Evolutionary conservation across 2,329 filamentous ascomycete genomes (phyloP), one percentile per base, ranked within the genome.

Genomic region (Metarhizium brunneum): DNA sequence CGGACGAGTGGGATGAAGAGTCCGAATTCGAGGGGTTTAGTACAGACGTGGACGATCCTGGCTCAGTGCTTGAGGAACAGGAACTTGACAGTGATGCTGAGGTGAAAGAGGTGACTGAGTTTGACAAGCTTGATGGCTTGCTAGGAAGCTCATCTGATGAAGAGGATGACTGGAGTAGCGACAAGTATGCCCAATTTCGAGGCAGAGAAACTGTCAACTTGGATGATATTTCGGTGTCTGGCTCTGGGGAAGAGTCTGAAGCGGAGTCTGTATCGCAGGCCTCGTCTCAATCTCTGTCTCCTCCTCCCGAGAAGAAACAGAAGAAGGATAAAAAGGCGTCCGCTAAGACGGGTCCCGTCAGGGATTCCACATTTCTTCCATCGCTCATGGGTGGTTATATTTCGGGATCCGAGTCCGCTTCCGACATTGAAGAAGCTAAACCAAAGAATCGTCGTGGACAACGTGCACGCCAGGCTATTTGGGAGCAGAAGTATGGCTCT

Each of bases 311-410:
- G 47, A 57, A 61, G 14, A 57, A 56, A 43, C 59, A 61, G 56
- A 61, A 59, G 47, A 55, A 57, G 7, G 40, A 56, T 48, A 42
- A 50, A 25, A 59, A 60, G 11, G 56, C 57, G 7, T 29, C 61
- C n/a, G 57, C 61, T 20, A 67, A 64, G 38, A 50, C 56, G 10
- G 56, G 53, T 42, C 20, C 60, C 47, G 32, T 59, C 64, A 11
- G 66, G 8, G 71, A 71, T 54, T 82, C 87, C 0, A 81, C 81
- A 0, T 90, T 91, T 66, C 73, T 94, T 2, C 89, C 89, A 0
- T 84, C 85, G 1, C 79, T 94, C 16, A 89, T 90, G 79, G 86
- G 84, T 20, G 87, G 87, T 56, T 95, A 92, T 71, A 81, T 89
- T 63, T 90, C 87, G 2, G 88, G 87, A 50, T 88, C 85, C 8